phyloP scores from a whole-genome alignment of 2,329 filamentous ascomycete genomes.

The Aspergillus calidoustus region DNA sequence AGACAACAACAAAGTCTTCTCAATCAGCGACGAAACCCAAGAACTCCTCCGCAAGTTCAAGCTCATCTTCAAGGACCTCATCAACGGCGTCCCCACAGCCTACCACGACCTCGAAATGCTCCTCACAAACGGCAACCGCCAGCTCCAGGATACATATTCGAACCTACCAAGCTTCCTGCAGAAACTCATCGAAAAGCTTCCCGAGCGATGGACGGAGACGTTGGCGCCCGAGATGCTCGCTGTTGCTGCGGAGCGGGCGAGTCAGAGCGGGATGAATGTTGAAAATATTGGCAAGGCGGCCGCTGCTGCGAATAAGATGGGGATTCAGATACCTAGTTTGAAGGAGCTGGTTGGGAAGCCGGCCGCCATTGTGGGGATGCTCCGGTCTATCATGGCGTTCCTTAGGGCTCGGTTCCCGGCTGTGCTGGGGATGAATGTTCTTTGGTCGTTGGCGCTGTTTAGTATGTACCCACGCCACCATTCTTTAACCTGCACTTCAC shows the following conservation, averaged over 20 bases:
- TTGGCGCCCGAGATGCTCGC: conserved; percentile 83
- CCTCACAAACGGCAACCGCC: conserved; percentile 65
- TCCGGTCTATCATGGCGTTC: conserved; percentile 89
- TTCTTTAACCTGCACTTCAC: too few relatives aligned
- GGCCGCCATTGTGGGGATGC: conserved; percentile 79
- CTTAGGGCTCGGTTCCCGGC: conserved; percentile 87
- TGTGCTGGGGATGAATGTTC: conserved; percentile 85
- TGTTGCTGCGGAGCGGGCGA: conserved; percentile 71
- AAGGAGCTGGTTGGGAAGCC: conserved; percentile 83
- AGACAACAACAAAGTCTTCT: conserved; percentile 83
- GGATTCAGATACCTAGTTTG: conserved; percentile 70
- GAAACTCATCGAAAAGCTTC: conserved; percentile 83
- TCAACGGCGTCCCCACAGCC: conserved; percentile 90
- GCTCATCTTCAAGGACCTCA: conserved; percentile 85
- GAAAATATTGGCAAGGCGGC: conserved; percentile 57
- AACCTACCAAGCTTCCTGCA: conserved; percentile 78
- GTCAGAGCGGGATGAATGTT: conserved; percentile 62
- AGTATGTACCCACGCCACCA: conserved; percentile 58
- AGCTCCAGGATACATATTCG: conserved; percentile 66
- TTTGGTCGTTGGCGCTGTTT: conserved; percentile 88
- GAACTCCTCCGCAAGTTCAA: conserved; percentile 84
- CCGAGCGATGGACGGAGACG: conserved; percentile 75
- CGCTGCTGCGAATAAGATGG: conserved; percentile 67
- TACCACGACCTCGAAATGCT: conserved; percentile 83
- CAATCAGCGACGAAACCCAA: conserved; percentile 80